phyloP scores from a whole-genome alignment of 805 yeast genomes.

The Suhomyces faveliae region DNA sequence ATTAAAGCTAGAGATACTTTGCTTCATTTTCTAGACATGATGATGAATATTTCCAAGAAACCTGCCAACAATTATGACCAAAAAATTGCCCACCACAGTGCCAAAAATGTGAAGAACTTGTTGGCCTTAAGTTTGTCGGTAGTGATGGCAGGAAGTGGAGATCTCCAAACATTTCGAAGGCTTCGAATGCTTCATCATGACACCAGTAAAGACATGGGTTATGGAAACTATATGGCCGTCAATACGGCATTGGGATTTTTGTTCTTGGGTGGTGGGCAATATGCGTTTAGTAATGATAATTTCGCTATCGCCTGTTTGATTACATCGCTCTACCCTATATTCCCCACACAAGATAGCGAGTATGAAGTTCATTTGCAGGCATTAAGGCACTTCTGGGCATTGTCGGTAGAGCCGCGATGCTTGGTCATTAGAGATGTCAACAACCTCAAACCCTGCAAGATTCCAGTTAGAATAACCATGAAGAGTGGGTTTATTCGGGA shows the following conservation, averaged over 20 bases:
- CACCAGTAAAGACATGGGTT: slow-evolving; percentile 45
- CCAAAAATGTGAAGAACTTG: slow-evolving; percentile 55
- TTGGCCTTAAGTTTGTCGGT: slow-evolving; percentile 65
- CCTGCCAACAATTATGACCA: slow-evolving; percentile 56
- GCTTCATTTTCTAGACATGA: slow-evolving; percentile 51
- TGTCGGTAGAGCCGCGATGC: slow-evolving; percentile 79
- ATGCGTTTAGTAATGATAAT: slow-evolving; percentile 64
- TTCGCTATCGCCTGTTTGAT: slow-evolving; percentile 68
- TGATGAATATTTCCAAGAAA: slow-evolving; percentile 42
- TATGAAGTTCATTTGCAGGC: slow-evolving; percentile 76
- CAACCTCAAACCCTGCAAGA: slow-evolving; percentile 53
- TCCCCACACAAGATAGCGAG: slow-evolving; percentile 45
- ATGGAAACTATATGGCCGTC: slow-evolving; percentile 73
- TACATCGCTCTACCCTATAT: slow-evolving; percentile 75
- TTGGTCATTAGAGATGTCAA: slow-evolving; percentile 71
- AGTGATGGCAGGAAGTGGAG: slow-evolving; percentile 91
- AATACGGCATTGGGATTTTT: slow-evolving; percentile 84
- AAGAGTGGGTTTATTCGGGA: slow-evolving; percentile 36
- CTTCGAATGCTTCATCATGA: slow-evolving; percentile 67
- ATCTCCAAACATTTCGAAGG: slow-evolving; percentile 71
- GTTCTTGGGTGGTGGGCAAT: slow-evolving; percentile 91
- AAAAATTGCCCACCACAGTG: slow-evolving; percentile 51
- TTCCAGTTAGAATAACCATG: slow-evolving; percentile 39
- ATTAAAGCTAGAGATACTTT: slow-evolving; percentile 53
- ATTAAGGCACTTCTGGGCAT: slow-evolving; percentile 84